Evolutionary conservation across 208 protist species (phyloP), one percentile per base, ranked within the genome.

Genomic region (Leptomonas pyrrhocoris): DNA sequence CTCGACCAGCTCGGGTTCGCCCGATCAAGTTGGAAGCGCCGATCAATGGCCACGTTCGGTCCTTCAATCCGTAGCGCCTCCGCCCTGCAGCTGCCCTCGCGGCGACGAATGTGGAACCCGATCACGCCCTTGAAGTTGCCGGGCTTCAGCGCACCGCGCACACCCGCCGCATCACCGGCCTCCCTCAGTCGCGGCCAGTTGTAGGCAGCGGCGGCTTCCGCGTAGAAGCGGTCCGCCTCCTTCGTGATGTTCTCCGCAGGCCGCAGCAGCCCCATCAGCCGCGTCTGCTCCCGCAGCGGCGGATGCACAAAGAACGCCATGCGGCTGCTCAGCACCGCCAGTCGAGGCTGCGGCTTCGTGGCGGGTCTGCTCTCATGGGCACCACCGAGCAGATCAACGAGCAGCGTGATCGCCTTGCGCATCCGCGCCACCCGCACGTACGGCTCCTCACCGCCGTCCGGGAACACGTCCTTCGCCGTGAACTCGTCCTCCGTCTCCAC

Each of bases 201-300:
- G 13, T 46, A 40, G 43, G 34, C n/a, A 1, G 40, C 13, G 0
- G 45, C 45, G 19, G 27, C n/a, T 11, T 19, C 19, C 16, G 55
- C 21, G 67, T 73, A 73, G 27, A 63, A 58, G 27, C 67, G 56
- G 3, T 54, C 48, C n/a, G 61, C 6, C 34, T 64, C 67, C 15
- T 21, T 40, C 5, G 48, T 34, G 19, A 73, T 23, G 27, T 4
- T 7, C 12, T 31, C 3, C 6, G 57, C 50, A 1, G 67, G 67
- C 18, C 57, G 45, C 57, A 73, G 67, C 46, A 73, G 67, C 21
- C 27, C 67, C 46, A 65, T 53, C 36, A 73, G 18, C 57, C 46
- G 57, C 19, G 67, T 73, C 36, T 50, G 50, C 59, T 73, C 67
- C 25, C 2, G n/a, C 45, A 73, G 45, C 21, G 42, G 18, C 8